Percentiles rank a stretch among this genome's conserved stretches.
Conservation (phyloP, 768 basidiomycete species). For the Trametes gibbosa region DNA sequence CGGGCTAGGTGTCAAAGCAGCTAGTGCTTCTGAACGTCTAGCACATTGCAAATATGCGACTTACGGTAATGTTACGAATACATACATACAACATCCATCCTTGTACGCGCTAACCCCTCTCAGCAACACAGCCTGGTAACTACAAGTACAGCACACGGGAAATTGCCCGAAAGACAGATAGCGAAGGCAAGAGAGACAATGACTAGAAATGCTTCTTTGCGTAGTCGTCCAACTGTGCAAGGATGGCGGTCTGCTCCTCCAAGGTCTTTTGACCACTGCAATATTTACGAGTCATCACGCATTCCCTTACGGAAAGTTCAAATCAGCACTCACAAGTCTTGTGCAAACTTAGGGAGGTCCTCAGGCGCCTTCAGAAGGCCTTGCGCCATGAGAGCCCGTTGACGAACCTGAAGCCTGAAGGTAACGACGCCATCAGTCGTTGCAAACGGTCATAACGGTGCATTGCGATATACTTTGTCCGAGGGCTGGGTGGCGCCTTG, state of each 20-base stretch:
- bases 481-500: slow-evolving; percentile 42
- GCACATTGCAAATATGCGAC: too few relatives aligned
- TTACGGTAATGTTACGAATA: too few relatives aligned
- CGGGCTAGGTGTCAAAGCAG: too few relatives aligned
- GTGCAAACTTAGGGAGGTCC: slow-evolving; percentile 54
- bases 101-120: too few relatives aligned
- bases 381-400: slow-evolving; percentile 59
- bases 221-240: slow-evolving; percentile 24
- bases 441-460: not conserved
- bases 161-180: too few relatives aligned
- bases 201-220: slow-evolving; percentile 10
- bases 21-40: too few relatives aligned
- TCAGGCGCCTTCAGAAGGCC: slow-evolving; percentile 53
- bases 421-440: not conserved
- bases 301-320: not conserved
- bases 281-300: not conserved
- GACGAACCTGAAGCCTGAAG: slow-evolving; percentile 50
- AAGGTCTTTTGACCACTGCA: slow-evolving; percentile 23
- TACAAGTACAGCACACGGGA: too few relatives aligned
- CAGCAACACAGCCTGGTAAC: too few relatives aligned
- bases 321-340: slow-evolving; percentile 56
- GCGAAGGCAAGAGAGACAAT: too few relatives aligned
- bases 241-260: slow-evolving; percentile 26
- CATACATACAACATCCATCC: too few relatives aligned
- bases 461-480: slow-evolving; percentile 43